phyloP scores from a whole-genome alignment of 441 rosid species.

The Gossypium aridum region DNA sequence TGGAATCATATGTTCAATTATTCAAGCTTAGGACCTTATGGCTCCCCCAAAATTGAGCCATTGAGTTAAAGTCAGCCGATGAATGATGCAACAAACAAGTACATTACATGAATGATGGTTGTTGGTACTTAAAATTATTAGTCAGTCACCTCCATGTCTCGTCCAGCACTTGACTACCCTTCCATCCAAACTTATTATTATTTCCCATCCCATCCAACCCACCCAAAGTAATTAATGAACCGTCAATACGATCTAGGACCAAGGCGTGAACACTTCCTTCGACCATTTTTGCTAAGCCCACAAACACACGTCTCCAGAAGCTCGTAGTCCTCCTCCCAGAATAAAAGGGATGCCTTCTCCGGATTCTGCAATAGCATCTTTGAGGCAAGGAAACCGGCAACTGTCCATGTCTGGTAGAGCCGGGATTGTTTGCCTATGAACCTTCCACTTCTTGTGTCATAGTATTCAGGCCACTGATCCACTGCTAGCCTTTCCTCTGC shows the following conservation, averaged over 20 bases:
- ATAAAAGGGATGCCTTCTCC: slow-evolving; percentile 47
- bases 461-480: slow-evolving; percentile 67
- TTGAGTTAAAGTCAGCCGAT: not conserved
- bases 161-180: not conserved
- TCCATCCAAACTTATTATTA: not conserved
- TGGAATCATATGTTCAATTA: not conserved
- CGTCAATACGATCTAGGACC: slow-evolving; percentile 18
- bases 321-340: slow-evolving; percentile 62
- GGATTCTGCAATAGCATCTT: slow-evolving; percentile 63
- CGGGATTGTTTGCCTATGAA: slow-evolving; percentile 61
- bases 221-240: too few species aligned
- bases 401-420: slow-evolving; percentile 61
- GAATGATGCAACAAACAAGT: not conserved
- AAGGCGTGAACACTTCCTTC: slow-evolving; percentile 61
- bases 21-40: not conserved
- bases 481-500: slow-evolving; percentile 45
- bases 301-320: slow-evolving; percentile 77
- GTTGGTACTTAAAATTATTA: not conserved
- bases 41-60: not conserved
- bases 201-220: not conserved
- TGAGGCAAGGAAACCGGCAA: slow-evolving; percentile 47
- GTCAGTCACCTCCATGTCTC: not conserved
- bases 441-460: slow-evolving; percentile 52
- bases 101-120: not conserved
- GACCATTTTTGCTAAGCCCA: slow-evolving; percentile 42